phyloP scores from a whole-genome alignment of 179 eudicot genomes.

The Vitellaria paradoxa region DNA sequence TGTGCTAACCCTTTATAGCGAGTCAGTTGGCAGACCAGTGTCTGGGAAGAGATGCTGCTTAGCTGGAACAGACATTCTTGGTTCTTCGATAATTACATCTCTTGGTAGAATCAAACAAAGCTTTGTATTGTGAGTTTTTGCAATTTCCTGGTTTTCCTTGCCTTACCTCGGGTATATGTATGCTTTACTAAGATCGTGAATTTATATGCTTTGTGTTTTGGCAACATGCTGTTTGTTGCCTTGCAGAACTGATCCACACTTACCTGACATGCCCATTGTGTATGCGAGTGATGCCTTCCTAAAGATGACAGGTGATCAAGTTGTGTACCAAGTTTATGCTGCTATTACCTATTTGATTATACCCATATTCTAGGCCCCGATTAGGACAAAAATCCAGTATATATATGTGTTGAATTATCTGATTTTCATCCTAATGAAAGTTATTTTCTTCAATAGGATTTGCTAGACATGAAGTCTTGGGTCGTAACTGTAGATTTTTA shows the following conservation, averaged over 20 bases:
- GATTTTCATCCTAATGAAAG: neutral
- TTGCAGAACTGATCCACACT: slow-evolving; percentile 66
- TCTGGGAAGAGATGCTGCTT: slow-evolving; percentile 56
- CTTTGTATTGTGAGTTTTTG: slow-evolving; percentile 93
- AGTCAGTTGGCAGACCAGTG: slow-evolving; percentile 62
- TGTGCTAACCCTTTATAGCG: slow-evolving; percentile 71
- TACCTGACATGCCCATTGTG: slow-evolving; percentile 72
- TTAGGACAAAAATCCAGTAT: neutral
- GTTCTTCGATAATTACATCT: slow-evolving; percentile 70
- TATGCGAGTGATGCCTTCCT: slow-evolving; percentile 86
- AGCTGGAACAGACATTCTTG: slow-evolving; percentile 35
- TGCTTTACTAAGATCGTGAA: slow-evolving; percentile 5
- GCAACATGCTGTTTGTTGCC: slow-evolving; percentile 13
- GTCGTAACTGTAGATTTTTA: slow-evolving; percentile 59
- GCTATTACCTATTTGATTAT: slow-evolving; percentile 5
- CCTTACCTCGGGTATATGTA: slow-evolving; percentile 13
- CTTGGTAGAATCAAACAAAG: slow-evolving; percentile 99
- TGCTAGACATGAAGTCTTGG: slow-evolving; percentile 75
- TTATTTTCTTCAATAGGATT: slow-evolving; percentile 46
- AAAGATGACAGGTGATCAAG: slow-evolving; percentile 53
- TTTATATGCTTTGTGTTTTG: slow-evolving; percentile 15
- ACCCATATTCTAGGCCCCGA: neutral
- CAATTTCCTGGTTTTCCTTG: slow-evolving; percentile 21
- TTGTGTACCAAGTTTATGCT: neutral
- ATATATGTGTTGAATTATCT: neutral